These are phyloP conservation scores for Verruconis gallopava DNA, from an alignment of 2,329 filamentous ascomycete genomes.

Conservation along the genomic window DNA sequence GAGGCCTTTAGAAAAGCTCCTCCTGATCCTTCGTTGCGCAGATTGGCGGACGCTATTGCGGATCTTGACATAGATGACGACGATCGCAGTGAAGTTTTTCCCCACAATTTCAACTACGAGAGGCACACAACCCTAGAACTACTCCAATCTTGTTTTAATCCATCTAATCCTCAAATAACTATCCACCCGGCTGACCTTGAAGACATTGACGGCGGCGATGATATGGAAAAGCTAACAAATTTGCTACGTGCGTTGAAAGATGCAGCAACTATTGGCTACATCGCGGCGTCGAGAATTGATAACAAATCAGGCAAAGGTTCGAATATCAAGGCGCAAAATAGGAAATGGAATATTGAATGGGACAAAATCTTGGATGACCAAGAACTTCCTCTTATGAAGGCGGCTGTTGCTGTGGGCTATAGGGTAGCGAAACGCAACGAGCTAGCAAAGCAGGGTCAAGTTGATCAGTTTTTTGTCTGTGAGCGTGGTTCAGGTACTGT, in stretches of 20 bases:
- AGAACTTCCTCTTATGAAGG: background rate
- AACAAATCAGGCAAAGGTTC: background rate
- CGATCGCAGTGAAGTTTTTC: background rate
- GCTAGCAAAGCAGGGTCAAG: background rate
- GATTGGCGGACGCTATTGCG: too few relatives aligned
- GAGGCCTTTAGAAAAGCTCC: too few relatives aligned
- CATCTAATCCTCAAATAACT: background rate
- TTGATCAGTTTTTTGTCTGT: background rate
- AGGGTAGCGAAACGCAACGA: background rate
- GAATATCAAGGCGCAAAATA: background rate
- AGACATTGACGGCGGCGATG: slow-evolving; percentile 15
- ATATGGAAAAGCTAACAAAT: background rate
- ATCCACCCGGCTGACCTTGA: background rate
- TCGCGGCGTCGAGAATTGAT: background rate
- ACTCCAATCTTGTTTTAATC: background rate
- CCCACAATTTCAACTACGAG: background rate
- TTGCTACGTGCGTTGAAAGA: background rate
- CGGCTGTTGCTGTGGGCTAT: background rate
- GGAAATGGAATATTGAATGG: background rate
- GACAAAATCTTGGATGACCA: background rate
- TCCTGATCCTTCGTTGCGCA: too few relatives aligned
- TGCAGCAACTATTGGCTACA: background rate
- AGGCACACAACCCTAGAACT: background rate
- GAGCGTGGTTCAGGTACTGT: background rate
- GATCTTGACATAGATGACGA: too few relatives aligned